Evolutionary conservation across 495 filamentous ascomycete genomes (phyloP), one percentile per base, ranked within the genome.

Genomic region (Trichoderma erinaceum): DNA sequence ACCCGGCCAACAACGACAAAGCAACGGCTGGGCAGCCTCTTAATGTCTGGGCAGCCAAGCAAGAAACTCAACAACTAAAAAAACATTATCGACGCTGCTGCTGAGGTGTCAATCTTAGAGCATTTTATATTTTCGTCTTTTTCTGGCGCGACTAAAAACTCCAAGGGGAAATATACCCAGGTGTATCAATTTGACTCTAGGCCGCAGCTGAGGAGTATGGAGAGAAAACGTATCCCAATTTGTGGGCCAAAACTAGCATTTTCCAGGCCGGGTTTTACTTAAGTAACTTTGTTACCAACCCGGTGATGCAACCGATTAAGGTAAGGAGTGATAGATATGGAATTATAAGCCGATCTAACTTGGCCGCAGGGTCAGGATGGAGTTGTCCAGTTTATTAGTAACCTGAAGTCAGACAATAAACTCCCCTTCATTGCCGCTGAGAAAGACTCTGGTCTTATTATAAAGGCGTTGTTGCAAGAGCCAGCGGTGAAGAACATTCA

Each of bases 61-160:
- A 69, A 3, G 84, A 87, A 68, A 64, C 84, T 4, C 71, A 73
- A 35, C 79, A 85, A 46, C 79, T 79, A n/a, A 3, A 82, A 80
- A 67, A 86, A 83, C 63, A 75, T 83, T 21, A 78, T 78, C 7
- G 78, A 85, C 68, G 81, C 80, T 5, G 83, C 82, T 21, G 80
- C 83, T 8, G 74, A 71, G 1, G 70, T 81, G 1, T 69, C 72
- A 8, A 78, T 75, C 2, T 76, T 85, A 23, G 78, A 85, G 64
- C 74, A 83, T 41, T 75, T 86, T 56, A 69, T 84, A 13, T 73
- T 76, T 63, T 77, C 73, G 7, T 72, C 73, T 11, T 69, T 83
- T 18, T 66, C 71, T 5, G 74, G 79, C 70, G 72, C 73, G 21
- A 72, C 63, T 1, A 76, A 78, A 71, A 50, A 69, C 41, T 75